These are phyloP conservation scores for Ocimum tenuiflorum DNA, from an alignment of 257 asterid genomes.

Conservation along the genomic window DNA sequence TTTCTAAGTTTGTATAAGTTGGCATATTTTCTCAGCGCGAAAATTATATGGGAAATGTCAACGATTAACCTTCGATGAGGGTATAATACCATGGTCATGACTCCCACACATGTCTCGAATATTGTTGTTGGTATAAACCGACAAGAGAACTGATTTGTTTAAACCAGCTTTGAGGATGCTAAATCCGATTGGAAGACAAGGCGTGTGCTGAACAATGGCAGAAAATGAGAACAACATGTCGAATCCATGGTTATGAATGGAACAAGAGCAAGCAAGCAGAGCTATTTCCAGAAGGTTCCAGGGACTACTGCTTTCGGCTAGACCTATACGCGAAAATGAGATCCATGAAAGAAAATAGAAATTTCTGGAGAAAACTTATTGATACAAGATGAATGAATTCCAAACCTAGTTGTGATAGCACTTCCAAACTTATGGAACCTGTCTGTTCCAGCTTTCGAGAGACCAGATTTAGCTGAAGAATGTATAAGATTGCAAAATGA, in stretches of 20 bases:
- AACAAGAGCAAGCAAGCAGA: slow-evolving; percentile 86
- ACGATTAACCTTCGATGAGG: slow-evolving; percentile 25
- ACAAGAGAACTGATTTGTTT: slow-evolving; percentile 94
- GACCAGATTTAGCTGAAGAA: slow-evolving; percentile 82
- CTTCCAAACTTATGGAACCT: slow-evolving; percentile 59
- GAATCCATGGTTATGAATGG: slow-evolving; percentile 86
- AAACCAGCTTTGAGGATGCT: slow-evolving; percentile 94
- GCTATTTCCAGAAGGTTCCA: slow-evolving; percentile 84
- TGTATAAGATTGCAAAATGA: slow-evolving; percentile 78
- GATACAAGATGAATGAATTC: slow-evolving; percentile 16
- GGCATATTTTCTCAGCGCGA: neutral
- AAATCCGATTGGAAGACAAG: slow-evolving; percentile 88
- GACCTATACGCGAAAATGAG: slow-evolving; percentile 45
- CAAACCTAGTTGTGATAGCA: slow-evolving; percentile 85
- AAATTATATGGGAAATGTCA: slow-evolving; percentile 19
- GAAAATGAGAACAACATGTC: slow-evolving; percentile 90
- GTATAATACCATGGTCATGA: slow-evolving; percentile 67
- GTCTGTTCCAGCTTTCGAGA: slow-evolving; percentile 54
- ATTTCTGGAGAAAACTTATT: slow-evolving; percentile 3
- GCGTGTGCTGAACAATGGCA: slow-evolving; percentile 82
- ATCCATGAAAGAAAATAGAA: neutral
- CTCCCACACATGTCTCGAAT: slow-evolving; percentile 49
- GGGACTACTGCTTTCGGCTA: slow-evolving; percentile 61
- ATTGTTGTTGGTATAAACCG: slow-evolving; percentile 79
- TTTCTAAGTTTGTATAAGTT: neutral